Evolutionary conservation across 441 rosid genomes (phyloP).

Genomic region (Raphanus hybrid): DNA sequence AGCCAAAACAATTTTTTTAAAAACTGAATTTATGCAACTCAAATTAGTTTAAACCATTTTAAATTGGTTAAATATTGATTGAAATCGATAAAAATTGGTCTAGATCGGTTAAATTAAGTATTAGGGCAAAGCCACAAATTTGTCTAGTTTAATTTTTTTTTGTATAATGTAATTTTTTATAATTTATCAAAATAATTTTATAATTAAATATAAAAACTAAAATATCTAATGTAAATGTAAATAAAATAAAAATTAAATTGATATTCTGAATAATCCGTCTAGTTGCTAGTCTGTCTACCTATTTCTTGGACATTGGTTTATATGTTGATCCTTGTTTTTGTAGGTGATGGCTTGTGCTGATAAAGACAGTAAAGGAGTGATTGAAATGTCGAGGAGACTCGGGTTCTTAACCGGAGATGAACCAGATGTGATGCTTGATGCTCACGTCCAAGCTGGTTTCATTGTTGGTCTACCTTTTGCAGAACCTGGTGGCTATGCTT

Average conservation of each 20-base stretch:
- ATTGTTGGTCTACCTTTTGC: conserved; percentile 90
- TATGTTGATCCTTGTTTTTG: neutral
- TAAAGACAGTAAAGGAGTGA: conserved; percentile 64
- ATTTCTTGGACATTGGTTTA: neutral
- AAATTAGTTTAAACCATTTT: neutral
- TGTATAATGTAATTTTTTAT: too few species aligned
- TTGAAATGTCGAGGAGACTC: conserved; percentile 83
- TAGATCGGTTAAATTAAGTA: too few species aligned
- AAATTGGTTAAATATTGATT: too few species aligned
- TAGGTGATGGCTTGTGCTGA: conserved; percentile 93
- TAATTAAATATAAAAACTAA: neutral
- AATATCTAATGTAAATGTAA: too few species aligned
- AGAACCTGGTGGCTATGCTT: conserved; percentile 75
- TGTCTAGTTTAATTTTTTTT: too few species aligned
- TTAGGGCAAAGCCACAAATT: neutral
- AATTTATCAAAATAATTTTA: too few species aligned
- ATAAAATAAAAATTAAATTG: too few species aligned
- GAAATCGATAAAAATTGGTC: too few species aligned
- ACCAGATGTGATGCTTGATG: conserved; percentile 77
- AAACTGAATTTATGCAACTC: neutral
- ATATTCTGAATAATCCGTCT: neutral
- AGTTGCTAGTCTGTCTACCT: too few species aligned
- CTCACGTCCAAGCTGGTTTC: conserved; percentile 90
- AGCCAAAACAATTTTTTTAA: neutral
- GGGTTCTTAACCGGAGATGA: conserved; percentile 92